These are phyloP conservation scores for Porpolomopsis calyptriformis DNA, from an alignment of 768 basidiomycete species.

Conservation along the genomic window DNA sequence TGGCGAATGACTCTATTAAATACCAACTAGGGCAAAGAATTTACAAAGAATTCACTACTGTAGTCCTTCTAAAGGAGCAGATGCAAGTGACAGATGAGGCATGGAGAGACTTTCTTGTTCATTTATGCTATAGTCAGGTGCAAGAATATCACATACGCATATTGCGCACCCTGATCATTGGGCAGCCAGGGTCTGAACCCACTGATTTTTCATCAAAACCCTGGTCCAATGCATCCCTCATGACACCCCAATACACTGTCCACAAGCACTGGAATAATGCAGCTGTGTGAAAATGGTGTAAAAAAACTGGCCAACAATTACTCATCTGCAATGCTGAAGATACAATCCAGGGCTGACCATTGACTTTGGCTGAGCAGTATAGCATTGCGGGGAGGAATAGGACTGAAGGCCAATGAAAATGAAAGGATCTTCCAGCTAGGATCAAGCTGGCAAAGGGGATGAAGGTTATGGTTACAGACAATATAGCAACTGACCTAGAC, in stretches of 20 bases:
- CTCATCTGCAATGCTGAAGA: neutral
- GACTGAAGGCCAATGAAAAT: neutral
- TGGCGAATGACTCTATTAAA: neutral
- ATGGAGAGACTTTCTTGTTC: conserved; percentile 22
- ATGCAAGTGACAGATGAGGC: conserved; percentile 19
- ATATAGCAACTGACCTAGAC: conserved; percentile 28
- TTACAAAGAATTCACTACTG: conserved; percentile 20
- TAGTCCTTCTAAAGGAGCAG: conserved; percentile 25
- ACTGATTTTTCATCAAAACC: too few species aligned
- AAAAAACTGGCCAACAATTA: neutral
- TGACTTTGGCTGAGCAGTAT: neutral
- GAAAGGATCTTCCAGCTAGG: conserved; percentile 12
- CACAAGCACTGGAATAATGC: conserved; percentile 19
- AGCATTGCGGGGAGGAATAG: neutral
- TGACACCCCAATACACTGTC: conserved; percentile 22
- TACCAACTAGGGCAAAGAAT: conserved; percentile 12
- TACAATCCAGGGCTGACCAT: neutral
- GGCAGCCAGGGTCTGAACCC: too few species aligned
- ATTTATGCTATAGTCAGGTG: conserved; percentile 16
- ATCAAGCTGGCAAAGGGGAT: conserved; percentile 23
- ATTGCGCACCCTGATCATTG: too few species aligned
- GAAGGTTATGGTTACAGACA: conserved; percentile 27
- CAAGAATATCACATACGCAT: too few species aligned
- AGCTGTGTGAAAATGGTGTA: neutral
- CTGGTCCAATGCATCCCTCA: conserved; percentile 12